Evolutionary conservation across 2,329 filamentous ascomycete genomes (phyloP), one percentile per base, ranked within the genome.

Genomic region (Talaromyces piceae): DNA sequence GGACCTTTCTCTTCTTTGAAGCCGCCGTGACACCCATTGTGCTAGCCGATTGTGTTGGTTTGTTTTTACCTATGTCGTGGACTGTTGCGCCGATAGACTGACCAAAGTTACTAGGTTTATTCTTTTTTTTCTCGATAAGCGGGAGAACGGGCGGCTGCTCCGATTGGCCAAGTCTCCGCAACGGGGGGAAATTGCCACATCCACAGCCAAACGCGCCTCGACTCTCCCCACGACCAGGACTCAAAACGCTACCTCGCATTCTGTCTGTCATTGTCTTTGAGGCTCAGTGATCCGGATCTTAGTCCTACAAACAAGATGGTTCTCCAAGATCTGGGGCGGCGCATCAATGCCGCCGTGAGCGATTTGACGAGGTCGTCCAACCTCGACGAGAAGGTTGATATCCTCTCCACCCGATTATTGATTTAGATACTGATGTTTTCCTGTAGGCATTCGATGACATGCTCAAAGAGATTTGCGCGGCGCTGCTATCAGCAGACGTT

Each of bases 361-460:
- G 91, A 96, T 75, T 80, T 97, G 64, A 95, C 91, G 54, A 81
- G 91, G 64, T 89, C 93, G 53, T 87, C 84, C 58, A 96, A 95
- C 66, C 82, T 97, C 61, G 91, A 97, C 67, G 93, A 98, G 75
- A 97, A 97, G 85, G 89, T 86, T 67, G 59, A 45, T 51, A 45
- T 49, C 30, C 41, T 48, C 33, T 39, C 11, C 41, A 23, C 2
- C 11, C 7, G 8, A 1, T 12, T 4, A 28, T 31, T 25, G 9
- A 18, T 31, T 18, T 18, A 50, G 41, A 53, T 47, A 13, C 22
- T 25, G 3, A 43, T 26, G 3, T 27, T 49, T 44, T 47, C 43
- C n/a, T n/a, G n/a, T n/a, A 93, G 88, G 90, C 91, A 39, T 97
- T 98, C 69, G 93, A 98, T 77, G 80, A 81, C 63, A 98, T 98